Evolutionary conservation across 768 basidiomycete genomes (phyloP).

Genomic region (Boletus eberwhitei): DNA sequence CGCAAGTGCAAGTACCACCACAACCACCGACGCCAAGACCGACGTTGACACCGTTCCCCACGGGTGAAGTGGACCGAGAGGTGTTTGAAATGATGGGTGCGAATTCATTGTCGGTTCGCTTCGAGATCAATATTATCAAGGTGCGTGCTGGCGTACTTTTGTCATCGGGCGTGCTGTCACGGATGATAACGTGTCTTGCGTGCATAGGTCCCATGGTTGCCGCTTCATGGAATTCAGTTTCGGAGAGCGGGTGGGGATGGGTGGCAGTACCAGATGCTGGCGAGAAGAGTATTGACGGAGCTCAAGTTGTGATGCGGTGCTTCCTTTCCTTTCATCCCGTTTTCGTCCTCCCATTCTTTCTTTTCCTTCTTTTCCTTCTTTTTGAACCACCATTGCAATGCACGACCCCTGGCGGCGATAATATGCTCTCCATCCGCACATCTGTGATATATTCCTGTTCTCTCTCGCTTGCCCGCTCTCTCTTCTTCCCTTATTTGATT

Average conservation of each 20-base stretch:
- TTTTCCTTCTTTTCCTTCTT: not conserved
- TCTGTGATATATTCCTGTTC: slow-evolving; percentile 20
- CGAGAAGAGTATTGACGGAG: slow-evolving; percentile 81
- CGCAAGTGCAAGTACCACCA: slow-evolving; percentile 8
- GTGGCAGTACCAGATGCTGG: slow-evolving; percentile 98
- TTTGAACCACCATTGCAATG: slow-evolving; percentile 3
- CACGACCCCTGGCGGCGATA: slow-evolving; percentile 18
- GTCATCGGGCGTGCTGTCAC: not conserved
- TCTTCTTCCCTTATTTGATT: not conserved
- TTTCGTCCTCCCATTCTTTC: not conserved
- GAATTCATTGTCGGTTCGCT: slow-evolving; percentile 83
- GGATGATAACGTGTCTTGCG: not conserved
- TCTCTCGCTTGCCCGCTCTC: not conserved
- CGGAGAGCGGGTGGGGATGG: slow-evolving; percentile 85
- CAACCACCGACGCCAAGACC: slow-evolving; percentile 36
- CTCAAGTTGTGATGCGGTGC: slow-evolving; percentile 62
- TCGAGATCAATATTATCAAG: slow-evolving; percentile 97
- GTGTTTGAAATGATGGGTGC: slow-evolving; percentile 71
- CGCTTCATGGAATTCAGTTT: slow-evolving; percentile 94
- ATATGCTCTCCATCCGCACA: slow-evolving; percentile 20
- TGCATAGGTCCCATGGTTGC: slow-evolving; percentile 83
- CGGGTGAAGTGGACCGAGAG: slow-evolving; percentile 64
- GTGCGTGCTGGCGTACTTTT: slow-evolving; percentile 41
- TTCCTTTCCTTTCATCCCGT: not conserved
- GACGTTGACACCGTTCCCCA: slow-evolving; percentile 50